Conservation (phyloP, 2,329 filamentous ascomycete species). For the Daldinia eschscholtzii region DNA sequence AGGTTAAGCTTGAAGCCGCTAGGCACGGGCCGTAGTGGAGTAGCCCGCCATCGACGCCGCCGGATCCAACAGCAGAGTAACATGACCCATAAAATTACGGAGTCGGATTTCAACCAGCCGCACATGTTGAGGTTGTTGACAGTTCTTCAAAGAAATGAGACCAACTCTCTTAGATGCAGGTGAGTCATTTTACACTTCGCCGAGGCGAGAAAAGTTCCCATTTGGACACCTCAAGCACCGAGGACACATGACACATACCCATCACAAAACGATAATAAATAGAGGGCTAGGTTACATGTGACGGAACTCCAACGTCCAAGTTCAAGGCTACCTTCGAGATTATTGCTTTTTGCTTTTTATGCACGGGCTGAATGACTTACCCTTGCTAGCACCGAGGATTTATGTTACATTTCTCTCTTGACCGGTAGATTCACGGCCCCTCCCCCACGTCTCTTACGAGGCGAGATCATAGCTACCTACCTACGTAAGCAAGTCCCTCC, state of each 20-base stretch:
- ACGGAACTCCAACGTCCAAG: too few relatives aligned
- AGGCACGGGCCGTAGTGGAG: constrained; percentile 6
- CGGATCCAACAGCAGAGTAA: background rate
- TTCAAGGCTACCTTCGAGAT: too few relatives aligned
- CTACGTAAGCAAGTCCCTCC: background rate
- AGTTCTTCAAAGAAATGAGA: too few relatives aligned
- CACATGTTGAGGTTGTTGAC: too few relatives aligned
- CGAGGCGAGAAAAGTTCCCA: too few relatives aligned
- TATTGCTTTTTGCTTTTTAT: background rate
- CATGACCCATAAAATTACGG: background rate
- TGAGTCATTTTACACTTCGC: too few relatives aligned
- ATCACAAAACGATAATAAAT: background rate
- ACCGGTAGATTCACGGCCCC: background rate
- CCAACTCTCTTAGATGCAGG: too few relatives aligned
- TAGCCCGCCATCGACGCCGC: background rate
- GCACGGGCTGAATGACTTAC: background rate
- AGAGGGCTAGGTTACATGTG: background rate
- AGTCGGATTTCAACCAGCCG: too few relatives aligned
- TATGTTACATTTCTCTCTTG: background rate
- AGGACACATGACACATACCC: too few relatives aligned
- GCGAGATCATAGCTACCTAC: background rate
- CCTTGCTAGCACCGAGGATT: background rate
- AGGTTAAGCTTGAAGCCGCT: constrained; percentile 9
- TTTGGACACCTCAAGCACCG: too few relatives aligned
- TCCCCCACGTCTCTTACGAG: background rate